phyloP scores from a whole-genome alignment of 192 early-diverging fungal species.

The Gigaspora rosea region DNA sequence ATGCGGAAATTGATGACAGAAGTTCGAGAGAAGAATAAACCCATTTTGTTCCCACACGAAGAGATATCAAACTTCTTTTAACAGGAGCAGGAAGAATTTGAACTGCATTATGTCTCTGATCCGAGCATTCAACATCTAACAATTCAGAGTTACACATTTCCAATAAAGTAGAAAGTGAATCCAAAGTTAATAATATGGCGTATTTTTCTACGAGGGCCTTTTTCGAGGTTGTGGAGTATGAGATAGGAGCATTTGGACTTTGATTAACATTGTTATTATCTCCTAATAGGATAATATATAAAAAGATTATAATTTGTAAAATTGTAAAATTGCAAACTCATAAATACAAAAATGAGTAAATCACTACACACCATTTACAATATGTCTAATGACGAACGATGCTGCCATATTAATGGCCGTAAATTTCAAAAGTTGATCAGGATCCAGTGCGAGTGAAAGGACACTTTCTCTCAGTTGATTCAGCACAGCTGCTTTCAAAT shows the following conservation, averaged over 20 bases:
- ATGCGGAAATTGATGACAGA: conserved; percentile 1
- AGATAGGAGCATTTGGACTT: background rate
- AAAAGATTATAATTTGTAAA: background rate
- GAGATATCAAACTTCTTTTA: conserved; percentile 31
- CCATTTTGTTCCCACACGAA: conserved; percentile 34
- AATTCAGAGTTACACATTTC: conserved; percentile 31
- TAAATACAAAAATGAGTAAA: background rate
- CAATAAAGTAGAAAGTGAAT: conserved; percentile 25
- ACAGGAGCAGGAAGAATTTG: conserved; percentile 32
- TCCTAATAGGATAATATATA: background rate
- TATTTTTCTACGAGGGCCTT: conserved; percentile 32
- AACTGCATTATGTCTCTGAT: background rate
- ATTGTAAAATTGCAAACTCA: background rate
- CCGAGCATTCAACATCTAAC: background rate
- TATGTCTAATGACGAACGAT: conserved; percentile 23
- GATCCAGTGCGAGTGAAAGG: conserved; percentile 14
- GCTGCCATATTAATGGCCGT: conserved; percentile 31
- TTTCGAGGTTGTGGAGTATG: conserved; percentile 23
- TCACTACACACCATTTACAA: conserved; percentile 2
- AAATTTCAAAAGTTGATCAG: conserved; percentile 32
- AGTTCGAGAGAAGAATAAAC: conserved; percentile 20
- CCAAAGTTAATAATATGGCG: conserved; percentile 22
- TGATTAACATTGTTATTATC: background rate
- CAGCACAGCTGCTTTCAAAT: conserved; percentile 18
- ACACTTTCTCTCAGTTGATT: conserved; percentile 16